Base-by-base conservation (phyloP, 306 rosid genomes). In the Trichosanthes truncata region DNA sequence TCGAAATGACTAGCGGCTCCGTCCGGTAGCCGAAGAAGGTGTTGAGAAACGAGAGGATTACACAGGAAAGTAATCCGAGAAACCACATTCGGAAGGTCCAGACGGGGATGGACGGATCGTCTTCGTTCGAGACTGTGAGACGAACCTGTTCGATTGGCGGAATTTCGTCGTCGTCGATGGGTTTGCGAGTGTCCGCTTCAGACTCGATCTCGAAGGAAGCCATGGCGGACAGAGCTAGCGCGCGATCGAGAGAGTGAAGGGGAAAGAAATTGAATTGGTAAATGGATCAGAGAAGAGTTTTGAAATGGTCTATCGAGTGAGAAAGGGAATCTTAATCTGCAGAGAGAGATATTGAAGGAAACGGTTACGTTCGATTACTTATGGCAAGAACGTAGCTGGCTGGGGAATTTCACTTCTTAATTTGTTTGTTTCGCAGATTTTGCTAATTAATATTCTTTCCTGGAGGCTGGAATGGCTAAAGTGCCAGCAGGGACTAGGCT, bases 61-160 rank as follows among this genome's bases (percentile, higher is more conserved):
- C 63, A 36, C 97, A 93, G 0, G 97, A 93, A 81, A 89, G 5
- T 0, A 91, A 79, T 2, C 98, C 97, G 4, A 93, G 59, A 62
- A 84, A 79, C 98, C 98, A 93, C 98, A 93, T 93, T 0, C 97
- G 88, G 84, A 93, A 93, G 13, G 98, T 93, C 98, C 98, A 91
- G 41, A 93, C 89, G 1, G 97, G 98, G 0, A 80, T 89, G 3
- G 80, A 80, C 14, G 85, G 88, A 74, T 93, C 91, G 74, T 93
- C 98, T 21, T 84, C 81, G 89, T 86, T 87, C 0, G 89, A 72
- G 0, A 93, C 98, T 0, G 97, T 93, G 43, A 90, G 25, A 3
- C 94, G 90, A n/a, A 93, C 98, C 61, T 93, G 84, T 17, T 93
- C 97, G 9, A 91, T 61, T 0, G 98, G 98, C 0, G 94, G 86